These are phyloP conservation scores for Dendrobium catenatum DNA, from an alignment of 106 monocot species.

Conservation along the genomic window DNA sequence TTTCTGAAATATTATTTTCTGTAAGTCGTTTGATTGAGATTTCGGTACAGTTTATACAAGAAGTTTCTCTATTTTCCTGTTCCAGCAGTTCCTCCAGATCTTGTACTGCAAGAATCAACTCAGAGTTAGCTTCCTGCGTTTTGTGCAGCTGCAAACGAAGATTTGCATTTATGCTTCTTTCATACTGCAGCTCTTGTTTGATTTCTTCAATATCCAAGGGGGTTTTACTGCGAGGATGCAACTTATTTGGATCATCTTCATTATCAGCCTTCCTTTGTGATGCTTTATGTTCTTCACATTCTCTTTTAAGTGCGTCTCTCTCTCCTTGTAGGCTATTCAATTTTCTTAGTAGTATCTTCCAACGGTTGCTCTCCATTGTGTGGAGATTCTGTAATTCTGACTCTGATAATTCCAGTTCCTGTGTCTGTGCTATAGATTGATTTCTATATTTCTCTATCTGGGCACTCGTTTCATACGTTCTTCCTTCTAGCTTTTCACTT, in stretches of 20 bases:
- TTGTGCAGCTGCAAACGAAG: constrained; percentile 82
- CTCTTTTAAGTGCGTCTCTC: constrained; percentile 60
- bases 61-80: constrained; percentile 37
- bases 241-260: constrained; percentile 11
- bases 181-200: constrained; percentile 74
- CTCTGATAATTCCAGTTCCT: constrained; percentile 63
- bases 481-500: too few relatives aligned
- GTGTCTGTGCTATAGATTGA: constrained; percentile 33
- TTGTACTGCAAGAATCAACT: constrained; percentile 78
- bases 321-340: constrained; percentile 52
- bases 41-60: constrained; percentile 18
- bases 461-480: constrained; percentile 25
- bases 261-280: constrained; percentile 18
- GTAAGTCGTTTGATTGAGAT: constrained; percentile 9
- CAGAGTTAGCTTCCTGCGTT: constrained; percentile 81
- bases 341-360: constrained; percentile 58
- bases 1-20: constrained; percentile 17
- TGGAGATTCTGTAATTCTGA: constrained; percentile 83
- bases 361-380: constrained; percentile 57
- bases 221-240: constrained; percentile 27
- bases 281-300: constrained; percentile 64
- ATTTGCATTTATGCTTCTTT: constrained; percentile 67
- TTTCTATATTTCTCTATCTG: constrained; percentile 39
- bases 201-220: constrained; percentile 54
- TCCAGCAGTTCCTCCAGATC: constrained; percentile 85